Conservation (phyloP, 768 basidiomycete species). For the Mycena pura region DNA sequence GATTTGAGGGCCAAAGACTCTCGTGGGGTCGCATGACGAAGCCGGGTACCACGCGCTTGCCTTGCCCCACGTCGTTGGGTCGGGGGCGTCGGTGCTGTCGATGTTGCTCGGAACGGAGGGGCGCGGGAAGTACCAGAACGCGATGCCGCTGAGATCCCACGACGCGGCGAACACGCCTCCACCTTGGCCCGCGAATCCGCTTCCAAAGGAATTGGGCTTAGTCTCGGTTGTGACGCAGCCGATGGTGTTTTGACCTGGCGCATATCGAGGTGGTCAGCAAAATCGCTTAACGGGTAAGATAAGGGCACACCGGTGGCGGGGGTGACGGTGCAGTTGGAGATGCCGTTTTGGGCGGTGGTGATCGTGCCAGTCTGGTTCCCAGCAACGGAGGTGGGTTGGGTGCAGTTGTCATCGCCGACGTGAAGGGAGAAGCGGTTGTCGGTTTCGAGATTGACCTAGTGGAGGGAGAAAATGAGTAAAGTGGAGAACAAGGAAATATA, state of each 20-base stretch:
- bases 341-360: slow-evolving; percentile 28
- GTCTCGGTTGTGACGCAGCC: slow-evolving; percentile 40
- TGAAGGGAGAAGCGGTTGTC: slow-evolving; percentile 67
- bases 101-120: slow-evolving; percentile 65
- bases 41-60: slow-evolving; percentile 70
- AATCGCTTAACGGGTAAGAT: too few relatives aligned
- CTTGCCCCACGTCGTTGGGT: slow-evolving; percentile 62
- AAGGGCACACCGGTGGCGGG: slow-evolving; percentile 11
- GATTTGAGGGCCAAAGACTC: slow-evolving; percentile 63
- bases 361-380: slow-evolving; percentile 31
- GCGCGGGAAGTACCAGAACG: slow-evolving; percentile 51
- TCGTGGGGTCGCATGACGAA: slow-evolving; percentile 57
- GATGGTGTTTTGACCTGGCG: slow-evolving; percentile 22
- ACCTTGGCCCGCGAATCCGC: slow-evolving; percentile 40
- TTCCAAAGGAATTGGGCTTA: slow-evolving; percentile 35
- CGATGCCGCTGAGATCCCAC: slow-evolving; percentile 57
- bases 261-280: not conserved
- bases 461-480: not conserved
- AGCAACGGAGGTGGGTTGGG: slow-evolving; percentile 32
- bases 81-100: slow-evolving; percentile 48
- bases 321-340: slow-evolving; percentile 21
- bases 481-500: not conserved
- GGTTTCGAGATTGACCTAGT: slow-evolving; percentile 31
- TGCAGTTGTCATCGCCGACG: slow-evolving; percentile 46
- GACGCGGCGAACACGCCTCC: slow-evolving; percentile 69